A percentile compares a stretch with the other conserved stretches of the same genome.
Evolutionary conservation across 2,329 filamentous ascomycete genomes (phyloP).

Genomic region (Aspergillus sp.): DNA sequence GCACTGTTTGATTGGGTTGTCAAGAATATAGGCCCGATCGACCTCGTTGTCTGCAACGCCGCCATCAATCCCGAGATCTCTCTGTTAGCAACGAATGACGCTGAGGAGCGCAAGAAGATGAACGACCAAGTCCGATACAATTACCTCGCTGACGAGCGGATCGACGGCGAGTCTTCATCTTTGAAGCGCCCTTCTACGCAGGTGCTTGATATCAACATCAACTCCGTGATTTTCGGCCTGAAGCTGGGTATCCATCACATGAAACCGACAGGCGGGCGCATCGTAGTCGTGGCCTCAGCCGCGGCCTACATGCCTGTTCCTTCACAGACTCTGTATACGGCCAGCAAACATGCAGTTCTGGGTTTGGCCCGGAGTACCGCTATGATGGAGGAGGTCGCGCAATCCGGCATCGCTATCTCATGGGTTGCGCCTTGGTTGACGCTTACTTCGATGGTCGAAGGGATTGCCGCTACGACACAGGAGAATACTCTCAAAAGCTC

Average conservation of each 20-base stretch:
- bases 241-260: conserved; percentile 18
- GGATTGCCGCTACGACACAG: neutral
- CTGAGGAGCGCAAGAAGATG: conserved; percentile 8
- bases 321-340: conserved; percentile 19
- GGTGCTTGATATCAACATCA: conserved; percentile 12
- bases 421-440: conserved; percentile 20
- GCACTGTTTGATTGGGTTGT: conserved; percentile 12
- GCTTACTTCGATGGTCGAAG: conserved; percentile 18
- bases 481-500: neutral
- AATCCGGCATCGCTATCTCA: conserved; percentile 13
- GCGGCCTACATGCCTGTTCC: conserved; percentile 18
- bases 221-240: conserved; percentile 15
- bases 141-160: conserved; percentile 13
- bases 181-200: conserved; percentile 9
- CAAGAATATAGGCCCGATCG: conserved; percentile 9
- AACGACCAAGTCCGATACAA: conserved; percentile 12
- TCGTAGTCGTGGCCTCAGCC: conserved; percentile 16
- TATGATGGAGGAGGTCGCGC: conserved; percentile 10
- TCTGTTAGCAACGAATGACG: conserved; percentile 8
- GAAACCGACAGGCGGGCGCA: conserved; percentile 14
- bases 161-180: neutral
- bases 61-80: conserved; percentile 18
- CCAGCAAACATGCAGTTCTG: conserved; percentile 18
- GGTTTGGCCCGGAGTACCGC: conserved; percentile 16
- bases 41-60: conserved; percentile 17